A percentile compares a stretch with the other conserved stretches of the same genome.
Evolutionary conservation across 192 early-diverging fungal species (phyloP).

Genomic region (Diversispora epigaea): DNA sequence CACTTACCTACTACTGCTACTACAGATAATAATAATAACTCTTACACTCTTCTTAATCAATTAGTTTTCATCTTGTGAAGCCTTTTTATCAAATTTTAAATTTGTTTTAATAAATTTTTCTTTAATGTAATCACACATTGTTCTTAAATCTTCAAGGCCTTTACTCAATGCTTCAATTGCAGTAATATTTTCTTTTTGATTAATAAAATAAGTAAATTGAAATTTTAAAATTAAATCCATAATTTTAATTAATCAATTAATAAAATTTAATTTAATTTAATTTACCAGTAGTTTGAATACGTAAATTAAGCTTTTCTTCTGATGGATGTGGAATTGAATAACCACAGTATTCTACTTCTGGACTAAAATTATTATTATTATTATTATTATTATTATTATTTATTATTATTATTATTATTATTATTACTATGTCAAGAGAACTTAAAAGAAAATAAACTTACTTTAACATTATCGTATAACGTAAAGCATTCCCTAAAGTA

Average conservation of each 20-base stretch:
- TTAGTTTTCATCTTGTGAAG: too few relatives aligned
- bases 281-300: constrained; percentile 87
- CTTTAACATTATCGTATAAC: constrained; percentile 96
- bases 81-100: not conserved
- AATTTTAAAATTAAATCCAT: not conserved
- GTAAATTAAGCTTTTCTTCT: constrained; percentile 85
- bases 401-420: not conserved
- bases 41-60: too few relatives aligned
- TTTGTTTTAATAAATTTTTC: constrained; percentile 49
- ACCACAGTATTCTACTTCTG: constrained; percentile 87
- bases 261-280: not conserved
- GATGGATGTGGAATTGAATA: constrained; percentile 98
- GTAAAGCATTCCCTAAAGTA: constrained; percentile 91
- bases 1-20: too few relatives aligned
- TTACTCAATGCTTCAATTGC: constrained; percentile 83
- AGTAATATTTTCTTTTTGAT: constrained; percentile 62
- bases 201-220: not conserved
- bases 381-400: not conserved
- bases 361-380: constrained; percentile 43
- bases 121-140: constrained; percentile 68
- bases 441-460: constrained; percentile 38
- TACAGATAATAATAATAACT: too few relatives aligned
- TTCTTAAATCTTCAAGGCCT: constrained; percentile 81
- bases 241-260: not conserved
- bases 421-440: not conserved